A percentile compares a stretch with the other conserved stretches of the same genome.
Evolutionary conservation across 345 rosid genomes (phyloP).

Genomic region (Sonneratia alba): DNA sequence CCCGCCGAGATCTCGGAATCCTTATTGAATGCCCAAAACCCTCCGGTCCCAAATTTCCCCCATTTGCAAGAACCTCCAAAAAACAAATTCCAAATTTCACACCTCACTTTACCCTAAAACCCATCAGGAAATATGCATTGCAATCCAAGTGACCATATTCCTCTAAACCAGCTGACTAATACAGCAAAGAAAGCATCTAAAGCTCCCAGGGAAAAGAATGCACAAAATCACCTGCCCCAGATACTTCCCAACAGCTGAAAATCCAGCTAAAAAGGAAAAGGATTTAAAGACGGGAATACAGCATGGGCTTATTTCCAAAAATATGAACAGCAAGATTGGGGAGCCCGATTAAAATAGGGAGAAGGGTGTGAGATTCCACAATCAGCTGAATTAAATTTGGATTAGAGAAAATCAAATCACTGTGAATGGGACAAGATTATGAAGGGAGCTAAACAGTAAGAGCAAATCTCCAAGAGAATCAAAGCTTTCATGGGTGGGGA

Average conservation of each 20-base stretch:
- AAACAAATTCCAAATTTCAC: neutral
- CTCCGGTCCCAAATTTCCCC: neutral
- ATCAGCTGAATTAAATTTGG: neutral
- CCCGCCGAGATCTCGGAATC: neutral
- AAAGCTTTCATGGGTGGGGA: neutral
- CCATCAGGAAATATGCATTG: neutral
- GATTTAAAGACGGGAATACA: neutral
- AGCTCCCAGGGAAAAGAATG: neutral
- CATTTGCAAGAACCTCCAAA: neutral
- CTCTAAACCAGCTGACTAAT: neutral
- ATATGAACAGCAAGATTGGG: neutral
- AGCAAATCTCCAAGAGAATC: constrained; percentile 9
- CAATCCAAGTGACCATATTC: neutral
- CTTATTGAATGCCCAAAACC: neutral
- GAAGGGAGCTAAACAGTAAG: neutral
- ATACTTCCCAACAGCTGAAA: neutral
- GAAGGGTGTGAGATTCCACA: neutral
- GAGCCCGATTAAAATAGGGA: neutral
- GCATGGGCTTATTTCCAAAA: neutral
- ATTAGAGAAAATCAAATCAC: neutral
- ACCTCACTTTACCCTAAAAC: neutral
- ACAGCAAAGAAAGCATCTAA: constrained; percentile 1
- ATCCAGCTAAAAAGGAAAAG: neutral
- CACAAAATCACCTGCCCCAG: neutral
- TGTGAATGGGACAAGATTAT: neutral